phyloP scores from a whole-genome alignment of 1,139 yeast genomes.

The Pneumocystis canis region DNA sequence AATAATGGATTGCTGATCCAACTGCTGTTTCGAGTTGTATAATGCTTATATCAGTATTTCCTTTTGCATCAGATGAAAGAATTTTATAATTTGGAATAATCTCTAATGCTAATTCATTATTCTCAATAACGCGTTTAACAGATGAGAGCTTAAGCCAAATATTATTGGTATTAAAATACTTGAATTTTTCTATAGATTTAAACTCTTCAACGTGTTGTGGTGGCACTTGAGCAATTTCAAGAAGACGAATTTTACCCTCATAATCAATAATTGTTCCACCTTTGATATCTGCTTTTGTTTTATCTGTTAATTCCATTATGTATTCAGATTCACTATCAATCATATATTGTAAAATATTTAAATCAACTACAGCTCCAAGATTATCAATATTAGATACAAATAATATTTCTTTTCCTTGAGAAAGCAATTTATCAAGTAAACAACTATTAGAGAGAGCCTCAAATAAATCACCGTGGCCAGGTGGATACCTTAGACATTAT shows the following conservation, averaged over 20 bases:
- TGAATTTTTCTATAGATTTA: constrained; percentile 92
- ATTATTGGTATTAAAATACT: constrained; percentile 94
- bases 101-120: constrained; percentile 72
- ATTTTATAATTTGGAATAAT: constrained; percentile 89
- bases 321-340: constrained; percentile 81
- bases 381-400: constrained; percentile 97
- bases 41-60: constrained; percentile 38
- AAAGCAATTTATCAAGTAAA: constrained; percentile 75
- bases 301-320: constrained; percentile 95
- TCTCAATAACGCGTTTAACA: constrained; percentile 78
- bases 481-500: constrained; percentile 46
- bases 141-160: constrained; percentile 95
- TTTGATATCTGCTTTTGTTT: constrained; percentile 97
- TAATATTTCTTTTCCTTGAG: constrained; percentile 85
- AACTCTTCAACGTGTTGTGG: constrained; percentile 97
- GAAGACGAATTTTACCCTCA: constrained; percentile 83
- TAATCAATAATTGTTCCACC: constrained; percentile 97
- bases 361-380: constrained; percentile 94
- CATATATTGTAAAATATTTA: constrained; percentile 84
- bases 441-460: constrained; percentile 84
- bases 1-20: constrained; percentile 97
- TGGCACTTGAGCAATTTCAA: constrained; percentile 98
- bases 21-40: constrained; percentile 96
- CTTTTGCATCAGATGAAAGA: constrained; percentile 33
- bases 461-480: constrained; percentile 96